A percentile compares a stretch with the other conserved stretches of the same genome.
Evolutionary conservation across 768 basidiomycete genomes (phyloP).

Genomic region (Agaricus bisporus): DNA sequence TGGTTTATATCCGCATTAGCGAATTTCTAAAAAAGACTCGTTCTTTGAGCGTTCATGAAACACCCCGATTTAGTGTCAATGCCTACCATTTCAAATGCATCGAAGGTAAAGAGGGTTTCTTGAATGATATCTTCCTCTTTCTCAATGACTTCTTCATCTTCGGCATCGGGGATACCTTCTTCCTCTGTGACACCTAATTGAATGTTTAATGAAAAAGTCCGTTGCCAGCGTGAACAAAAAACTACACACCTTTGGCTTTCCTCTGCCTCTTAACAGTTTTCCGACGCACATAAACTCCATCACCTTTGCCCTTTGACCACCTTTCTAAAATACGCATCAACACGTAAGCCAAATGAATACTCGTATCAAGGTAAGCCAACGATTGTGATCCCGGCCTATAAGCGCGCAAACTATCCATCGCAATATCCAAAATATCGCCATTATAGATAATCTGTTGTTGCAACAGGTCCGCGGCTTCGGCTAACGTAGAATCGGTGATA

Average conservation of each 20-base stretch:
- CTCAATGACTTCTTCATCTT: constrained; percentile 55
- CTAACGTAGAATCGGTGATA: constrained; percentile 39
- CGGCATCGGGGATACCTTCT: constrained; percentile 63
- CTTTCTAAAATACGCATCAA: constrained; percentile 87
- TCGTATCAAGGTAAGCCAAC: constrained; percentile 79
- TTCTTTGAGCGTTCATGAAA: neutral
- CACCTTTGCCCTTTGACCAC: constrained; percentile 68
- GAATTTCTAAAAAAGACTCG: constrained; percentile 72
- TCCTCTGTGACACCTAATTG: constrained; percentile 41
- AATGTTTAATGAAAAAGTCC: neutral
- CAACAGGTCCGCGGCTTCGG: constrained; percentile 73
- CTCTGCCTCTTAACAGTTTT: constrained; percentile 49
- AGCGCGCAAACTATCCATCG: constrained; percentile 65
- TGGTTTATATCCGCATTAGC: constrained; percentile 80
- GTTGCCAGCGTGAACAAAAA: neutral
- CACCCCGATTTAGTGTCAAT: constrained; percentile 11
- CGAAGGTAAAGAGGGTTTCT: constrained; percentile 90
- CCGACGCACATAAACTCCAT: constrained; percentile 75
- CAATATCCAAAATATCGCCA: constrained; percentile 87
- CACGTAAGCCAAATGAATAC: constrained; percentile 77
- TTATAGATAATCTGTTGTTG: constrained; percentile 94
- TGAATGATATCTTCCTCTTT: constrained; percentile 51
- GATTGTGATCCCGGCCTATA: constrained; percentile 81
- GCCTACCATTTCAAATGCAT: constrained; percentile 81
- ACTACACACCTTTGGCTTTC: constrained; percentile 32